These are phyloP conservation scores for Russula olivacea DNA, from an alignment of 768 basidiomycete genomes.

Conservation along the genomic window DNA sequence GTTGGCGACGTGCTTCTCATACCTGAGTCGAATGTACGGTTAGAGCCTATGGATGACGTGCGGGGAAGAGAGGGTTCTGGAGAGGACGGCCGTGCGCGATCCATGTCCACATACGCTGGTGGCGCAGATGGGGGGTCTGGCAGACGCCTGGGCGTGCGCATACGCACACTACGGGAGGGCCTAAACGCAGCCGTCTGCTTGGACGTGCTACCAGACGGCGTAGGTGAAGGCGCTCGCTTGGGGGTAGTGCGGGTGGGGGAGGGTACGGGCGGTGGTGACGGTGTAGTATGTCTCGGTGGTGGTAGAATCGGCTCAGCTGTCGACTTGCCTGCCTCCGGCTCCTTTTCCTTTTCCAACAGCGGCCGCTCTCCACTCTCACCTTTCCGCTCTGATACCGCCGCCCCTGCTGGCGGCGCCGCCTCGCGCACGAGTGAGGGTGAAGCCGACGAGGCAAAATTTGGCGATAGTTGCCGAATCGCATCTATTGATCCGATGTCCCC, in stretches of 20 bases:
- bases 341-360: neutral
- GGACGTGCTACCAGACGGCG: neutral
- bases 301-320: neutral
- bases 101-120: neutral
- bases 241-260: neutral
- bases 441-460: neutral
- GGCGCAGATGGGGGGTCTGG: neutral
- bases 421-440: neutral
- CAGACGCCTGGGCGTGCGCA: neutral
- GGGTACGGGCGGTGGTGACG: neutral
- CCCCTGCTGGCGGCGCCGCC: neutral
- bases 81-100: neutral
- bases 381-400: neutral
- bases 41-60: neutral
- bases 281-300: neutral
- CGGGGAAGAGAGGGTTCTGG: neutral
- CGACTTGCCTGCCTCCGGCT: neutral
- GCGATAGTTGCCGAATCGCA: neutral
- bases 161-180: conserved; percentile 1
- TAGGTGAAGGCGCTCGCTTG: neutral
- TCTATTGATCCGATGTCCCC: neutral
- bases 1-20: neutral
- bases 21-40: neutral
- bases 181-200: neutral
- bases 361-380: neutral